Percentiles rank a stretch among this genome's conserved stretches.
phyloP scores from a whole-genome alignment of 305 asterid species.

The Fraxinus nigra region DNA sequence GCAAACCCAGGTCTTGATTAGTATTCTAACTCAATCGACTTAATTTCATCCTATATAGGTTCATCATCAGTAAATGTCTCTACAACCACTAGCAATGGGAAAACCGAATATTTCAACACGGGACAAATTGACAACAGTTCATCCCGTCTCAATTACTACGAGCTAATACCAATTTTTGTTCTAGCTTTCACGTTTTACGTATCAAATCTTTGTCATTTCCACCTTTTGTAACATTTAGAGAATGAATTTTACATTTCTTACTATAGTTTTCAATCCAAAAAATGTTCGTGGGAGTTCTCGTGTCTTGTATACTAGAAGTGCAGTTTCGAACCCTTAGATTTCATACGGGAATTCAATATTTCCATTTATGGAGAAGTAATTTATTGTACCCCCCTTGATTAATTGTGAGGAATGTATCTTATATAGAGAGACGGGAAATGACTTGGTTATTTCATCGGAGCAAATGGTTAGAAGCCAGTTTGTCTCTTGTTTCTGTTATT shows the following conservation, averaged over 20 bases:
- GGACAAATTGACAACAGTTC: conserved; percentile 35
- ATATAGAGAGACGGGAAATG: not conserved
- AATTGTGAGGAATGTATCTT: not conserved
- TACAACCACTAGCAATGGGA: conserved; percentile 32
- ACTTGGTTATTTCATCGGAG: not conserved
- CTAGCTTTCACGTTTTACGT: conserved; percentile 26
- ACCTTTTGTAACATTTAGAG: conserved; percentile 26
- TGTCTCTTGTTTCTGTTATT: not conserved
- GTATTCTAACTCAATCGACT: not conserved
- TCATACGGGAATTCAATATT: not conserved
- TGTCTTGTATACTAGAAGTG: not conserved
- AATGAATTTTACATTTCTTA: not conserved
- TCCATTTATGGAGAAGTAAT: not conserved
- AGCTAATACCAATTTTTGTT: conserved; percentile 2
- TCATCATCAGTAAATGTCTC: conserved; percentile 42
- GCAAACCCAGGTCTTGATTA: not conserved
- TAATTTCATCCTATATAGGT: conserved; percentile 24
- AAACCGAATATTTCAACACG: conserved; percentile 43
- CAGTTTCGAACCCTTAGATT: not conserved
- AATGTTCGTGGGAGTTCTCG: not conserved
- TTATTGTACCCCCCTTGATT: not conserved
- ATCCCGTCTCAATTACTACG: not conserved
- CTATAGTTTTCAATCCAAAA: not conserved
- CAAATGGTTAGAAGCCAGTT: not conserved
- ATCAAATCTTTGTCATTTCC: conserved; percentile 6